A percentile compares a stretch with the other conserved stretches of the same genome.
phyloP scores from a whole-genome alignment of 352 stramenopile genomes.

The Globisporangium megalacanthum region DNA sequence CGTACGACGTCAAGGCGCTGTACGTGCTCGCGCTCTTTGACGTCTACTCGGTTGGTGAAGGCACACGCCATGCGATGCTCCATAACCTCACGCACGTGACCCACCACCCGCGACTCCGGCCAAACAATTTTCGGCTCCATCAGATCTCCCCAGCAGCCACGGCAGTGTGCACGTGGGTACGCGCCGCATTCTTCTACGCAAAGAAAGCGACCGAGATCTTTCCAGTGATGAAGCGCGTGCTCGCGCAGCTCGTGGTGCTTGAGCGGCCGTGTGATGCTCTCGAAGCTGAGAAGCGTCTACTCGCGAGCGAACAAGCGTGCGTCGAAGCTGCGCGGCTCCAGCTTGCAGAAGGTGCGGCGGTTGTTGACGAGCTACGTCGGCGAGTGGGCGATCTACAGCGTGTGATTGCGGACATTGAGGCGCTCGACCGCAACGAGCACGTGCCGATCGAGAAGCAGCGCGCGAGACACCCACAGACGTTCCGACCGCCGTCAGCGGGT shows the following conservation, averaged over 20 bases:
- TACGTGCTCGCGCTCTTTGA: constrained; percentile 79
- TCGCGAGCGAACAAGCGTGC: constrained; percentile 15
- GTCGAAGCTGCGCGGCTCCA: constrained; percentile 17
- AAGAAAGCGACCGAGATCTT: constrained; percentile 62
- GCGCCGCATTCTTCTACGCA: constrained; percentile 65
- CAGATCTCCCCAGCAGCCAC: constrained; percentile 58
- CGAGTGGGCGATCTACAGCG: constrained; percentile 33
- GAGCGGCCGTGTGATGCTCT: constrained; percentile 40
- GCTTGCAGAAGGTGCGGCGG: constrained; percentile 1
- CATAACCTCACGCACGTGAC: constrained; percentile 61
- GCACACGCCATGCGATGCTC: constrained; percentile 49
- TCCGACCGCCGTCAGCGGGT: constrained; percentile 23
- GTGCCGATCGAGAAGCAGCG: constrained; percentile 49
- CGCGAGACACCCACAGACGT: constrained; percentile 42
- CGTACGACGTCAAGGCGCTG: constrained; percentile 71
- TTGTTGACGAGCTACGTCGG: constrained; percentile 11
- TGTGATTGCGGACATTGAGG: constrained; percentile 58
- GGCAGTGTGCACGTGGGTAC: constrained; percentile 63
- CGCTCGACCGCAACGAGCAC: constrained; percentile 49
- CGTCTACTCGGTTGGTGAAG: constrained; percentile 73
- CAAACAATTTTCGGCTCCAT: constrained; percentile 55
- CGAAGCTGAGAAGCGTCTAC: constrained; percentile 15
- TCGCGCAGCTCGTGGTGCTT: constrained; percentile 49
- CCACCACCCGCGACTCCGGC: constrained; percentile 62
- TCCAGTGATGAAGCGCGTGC: constrained; percentile 47